A percentile compares a stretch with the other conserved stretches of the same genome.
These are phyloP conservation scores for Kwoniella newhampshirensis DNA, from an alignment of 768 basidiomycete genomes.

Conservation along the genomic window DNA sequence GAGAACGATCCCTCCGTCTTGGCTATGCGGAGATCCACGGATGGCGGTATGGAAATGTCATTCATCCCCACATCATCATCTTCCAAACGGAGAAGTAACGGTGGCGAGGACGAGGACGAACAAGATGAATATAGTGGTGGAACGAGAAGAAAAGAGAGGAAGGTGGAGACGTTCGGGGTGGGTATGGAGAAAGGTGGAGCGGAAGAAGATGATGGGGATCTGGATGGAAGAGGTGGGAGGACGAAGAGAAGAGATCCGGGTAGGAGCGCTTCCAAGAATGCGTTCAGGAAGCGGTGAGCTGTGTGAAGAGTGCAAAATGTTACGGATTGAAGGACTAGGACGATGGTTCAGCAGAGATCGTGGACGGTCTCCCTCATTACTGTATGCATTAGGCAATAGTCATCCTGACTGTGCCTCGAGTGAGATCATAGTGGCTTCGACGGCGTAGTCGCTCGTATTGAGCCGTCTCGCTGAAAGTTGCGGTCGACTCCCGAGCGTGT, in stretches of 20 bases:
- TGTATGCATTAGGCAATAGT: too few species aligned
- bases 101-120: constrained; percentile 47
- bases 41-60: constrained; percentile 77
- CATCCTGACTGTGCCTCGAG: too few species aligned
- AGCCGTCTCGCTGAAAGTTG: too few species aligned
- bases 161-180: constrained; percentile 75
- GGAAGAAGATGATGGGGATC: constrained; percentile 53
- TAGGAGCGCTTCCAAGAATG: constrained; percentile 88
- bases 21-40: constrained; percentile 51
- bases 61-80: constrained; percentile 64
- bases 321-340: too few species aligned
- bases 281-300: constrained; percentile 39
- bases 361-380: too few species aligned
- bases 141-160: constrained; percentile 34
- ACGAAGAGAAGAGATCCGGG: constrained; percentile 68
- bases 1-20: constrained; percentile 28
- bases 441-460: too few species aligned
- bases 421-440: too few species aligned
- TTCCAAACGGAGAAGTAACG: constrained; percentile 50
- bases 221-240: constrained; percentile 74
- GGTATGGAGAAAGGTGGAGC: constrained; percentile 81
- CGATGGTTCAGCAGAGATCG: too few species aligned
- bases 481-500: too few species aligned
- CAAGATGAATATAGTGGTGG: constrained; percentile 58
- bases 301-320: too few species aligned